Base-by-base conservation (phyloP, 768 basidiomycete genomes). In the Candolleomyces efflorescens region DNA sequence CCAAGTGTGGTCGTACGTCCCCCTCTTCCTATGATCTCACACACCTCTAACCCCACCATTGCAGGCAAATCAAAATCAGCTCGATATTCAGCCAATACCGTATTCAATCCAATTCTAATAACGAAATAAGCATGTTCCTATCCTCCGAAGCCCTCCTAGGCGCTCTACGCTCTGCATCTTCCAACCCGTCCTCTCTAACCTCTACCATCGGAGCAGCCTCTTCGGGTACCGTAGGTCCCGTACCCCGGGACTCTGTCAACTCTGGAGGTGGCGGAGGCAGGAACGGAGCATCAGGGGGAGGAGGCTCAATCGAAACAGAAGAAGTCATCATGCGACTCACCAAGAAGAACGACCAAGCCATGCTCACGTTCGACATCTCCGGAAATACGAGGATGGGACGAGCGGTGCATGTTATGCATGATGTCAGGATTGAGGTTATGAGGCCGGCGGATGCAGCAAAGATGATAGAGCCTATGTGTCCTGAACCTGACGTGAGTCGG, bases 31-130 rank as follows among this genome's bases (percentile, higher is more conserved):
- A n/a, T n/a, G n/a, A n/a, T n/a, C n/a, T n/a, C n/a, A n/a, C n/a
- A n/a, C n/a, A n/a, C n/a, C n/a, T 20, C 36, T 5, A 38, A 52
- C 13, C 23, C 41, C 3, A 23, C 48, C 39, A 18, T 2, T 23
- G 26, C 55, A 87, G 86, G 15, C 80, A 85, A 63, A 81, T 89
- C 64, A 87, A 85, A 68, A 78, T 84, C 9, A 76, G 80, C 39
- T 82, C 89, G 0, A 66, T 93, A 10, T 91, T 93, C 71, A 79
- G 77, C 1, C 78, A 83, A 59, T 92, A 94, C 68, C 86, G 91
- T 45, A 92, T 95, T 64, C 89, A 94, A 65, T 94, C 92, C 20
- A 93, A 93, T 64, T 81, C 89, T 2, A 74, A 82, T 32, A 93
- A 95, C 70, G 84, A 86, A 63, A 94, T 95, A 60, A 87, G 86